Evolutionary conservation across 106 monocot species (phyloP).

Genomic region (Platanthera zijinensis): DNA sequence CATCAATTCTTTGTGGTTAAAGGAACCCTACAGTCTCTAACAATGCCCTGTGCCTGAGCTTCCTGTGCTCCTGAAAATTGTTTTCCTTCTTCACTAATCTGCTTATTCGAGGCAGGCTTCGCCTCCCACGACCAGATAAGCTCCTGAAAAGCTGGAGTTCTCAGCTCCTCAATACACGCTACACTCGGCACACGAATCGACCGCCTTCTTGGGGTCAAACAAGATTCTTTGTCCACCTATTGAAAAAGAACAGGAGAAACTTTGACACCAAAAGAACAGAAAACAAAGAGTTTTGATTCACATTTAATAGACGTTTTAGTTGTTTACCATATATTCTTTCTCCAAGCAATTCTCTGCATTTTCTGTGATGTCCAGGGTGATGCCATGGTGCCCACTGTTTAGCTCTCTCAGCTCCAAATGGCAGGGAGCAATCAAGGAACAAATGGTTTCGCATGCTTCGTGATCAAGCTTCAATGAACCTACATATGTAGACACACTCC

Average conservation of each 20-base stretch:
- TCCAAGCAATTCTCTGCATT: conserved; percentile 41
- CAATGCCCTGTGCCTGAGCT: conserved; percentile 17
- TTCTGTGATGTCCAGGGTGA: conserved; percentile 35
- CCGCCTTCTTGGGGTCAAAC: conserved; percentile 68
- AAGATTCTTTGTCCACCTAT: conserved; percentile 74
- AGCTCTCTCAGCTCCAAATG: conserved; percentile 33
- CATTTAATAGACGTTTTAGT: neutral
- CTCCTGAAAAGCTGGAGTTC: conserved; percentile 68
- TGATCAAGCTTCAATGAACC: conserved; percentile 67
- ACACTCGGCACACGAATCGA: conserved; percentile 41
- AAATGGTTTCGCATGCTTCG: conserved; percentile 26
- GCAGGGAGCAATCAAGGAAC: conserved; percentile 26
- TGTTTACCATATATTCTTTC: conserved; percentile 64
- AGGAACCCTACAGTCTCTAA: conserved; percentile 44
- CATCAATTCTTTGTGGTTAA: conserved; percentile 21
- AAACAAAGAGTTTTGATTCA: neutral
- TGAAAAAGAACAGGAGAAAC: neutral
- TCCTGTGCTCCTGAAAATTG: conserved; percentile 32
- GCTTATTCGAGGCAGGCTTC: conserved; percentile 17
- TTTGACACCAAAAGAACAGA: neutral
- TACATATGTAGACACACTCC: conserved; percentile 8
- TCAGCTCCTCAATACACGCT: conserved; percentile 59
- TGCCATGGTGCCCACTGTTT: conserved; percentile 41
- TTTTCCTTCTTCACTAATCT: conserved; percentile 44
- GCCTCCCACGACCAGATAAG: conserved; percentile 57